Evolutionary conservation across 2,329 filamentous ascomycete genomes (phyloP), one percentile per base, ranked within the genome.

Genomic region (Pestalotiopsis sp.): DNA sequence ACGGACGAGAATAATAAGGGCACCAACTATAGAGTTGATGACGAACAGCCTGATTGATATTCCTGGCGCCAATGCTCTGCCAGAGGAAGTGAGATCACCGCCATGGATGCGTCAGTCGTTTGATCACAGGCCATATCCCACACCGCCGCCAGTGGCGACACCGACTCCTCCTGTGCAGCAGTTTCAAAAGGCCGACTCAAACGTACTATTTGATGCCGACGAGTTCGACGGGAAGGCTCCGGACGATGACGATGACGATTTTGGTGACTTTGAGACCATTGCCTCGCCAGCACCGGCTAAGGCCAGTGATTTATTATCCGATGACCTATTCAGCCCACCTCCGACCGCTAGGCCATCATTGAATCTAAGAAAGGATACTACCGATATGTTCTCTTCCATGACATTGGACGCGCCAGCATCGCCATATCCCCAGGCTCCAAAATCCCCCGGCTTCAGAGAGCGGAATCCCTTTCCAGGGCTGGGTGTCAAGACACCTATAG

Each of bases 201-300:
- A 89, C 71, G 85, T 93, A 3, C 80, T 93, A 2, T 93, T 93
- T 76, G 91, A 93, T 78, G 90, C 87, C 45, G 85, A 87, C 57
- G 85, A 89, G 64, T 86, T 86, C 71, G 84, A 75, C 4, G 81
- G 81, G 12, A 82, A 81, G n/a, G 76, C 80, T 7, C 79, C 70
- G 5, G 69, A 74, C 39, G 75, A 73, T 5, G 84, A 86, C 25
- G 85, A 86, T 61, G 86, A 86, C 39, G 86, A 89, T 41, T 90
- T 90, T 80, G 89, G 88, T 14, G 88, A 90, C 62, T 90, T 90
- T 73, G 87, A 90, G 75, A 84, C 82, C 23, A 84, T 83, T 27
- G 45, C 75, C 25, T 72, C 76, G 6, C 73, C 76, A 45, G 49
- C 66, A n/a, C 73, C 73, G 65, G 70, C 69, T 31, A 31, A 27